Evolutionary conservation across 306 rosid species (phyloP), one percentile per base, ranked within the genome.

Genomic region (Ochetophila trinervis): DNA sequence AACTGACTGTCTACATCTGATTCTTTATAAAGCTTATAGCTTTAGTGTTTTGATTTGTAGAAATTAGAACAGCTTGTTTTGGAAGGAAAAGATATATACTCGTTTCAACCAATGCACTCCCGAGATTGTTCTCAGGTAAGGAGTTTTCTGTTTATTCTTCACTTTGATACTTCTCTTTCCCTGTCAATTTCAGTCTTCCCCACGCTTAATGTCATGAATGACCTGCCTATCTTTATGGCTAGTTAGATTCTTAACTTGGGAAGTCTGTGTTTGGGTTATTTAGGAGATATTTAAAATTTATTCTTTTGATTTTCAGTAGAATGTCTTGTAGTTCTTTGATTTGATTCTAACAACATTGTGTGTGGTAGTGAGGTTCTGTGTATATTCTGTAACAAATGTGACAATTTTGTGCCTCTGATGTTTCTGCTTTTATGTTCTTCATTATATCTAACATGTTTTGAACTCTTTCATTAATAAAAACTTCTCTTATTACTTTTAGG

Each of bases 71-170:
- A 76, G 72, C 78, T 93, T 71, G 96, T 89, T 65, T 74, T 66
- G 85, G 78, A 75, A 70, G 76, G 77, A 74, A 83, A 75, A 60
- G 97, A 93, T 70, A 84, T 86, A 54, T 87, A 79, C 79, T 80
- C 91, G 71, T 89, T 93, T 79, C 88, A 82, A 71, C 95, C 98
- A 65, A 89, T 87, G 94, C 96, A 89, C 76, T 71, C 88, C 63
- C 82, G 86, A 54, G 98, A 87, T 78, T 93, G 98, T 77, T 66
- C 87, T 54, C 98, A 86, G 97, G 98, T 93, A 74, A 20, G 49
- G 23, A 44, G 24, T 40, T 66, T 20, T 56, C 56, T 18, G 24
- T 36, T 34, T 19, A 20, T 36, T 56, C 17, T 48, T 11, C 35
- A 35, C 35, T 45, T 76, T 37, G 34, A 50, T 36, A 52, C 8